These are phyloP conservation scores for Aspergillus homomorphus DNA, from an alignment of 495 filamentous ascomycete genomes.

Conservation along the genomic window DNA sequence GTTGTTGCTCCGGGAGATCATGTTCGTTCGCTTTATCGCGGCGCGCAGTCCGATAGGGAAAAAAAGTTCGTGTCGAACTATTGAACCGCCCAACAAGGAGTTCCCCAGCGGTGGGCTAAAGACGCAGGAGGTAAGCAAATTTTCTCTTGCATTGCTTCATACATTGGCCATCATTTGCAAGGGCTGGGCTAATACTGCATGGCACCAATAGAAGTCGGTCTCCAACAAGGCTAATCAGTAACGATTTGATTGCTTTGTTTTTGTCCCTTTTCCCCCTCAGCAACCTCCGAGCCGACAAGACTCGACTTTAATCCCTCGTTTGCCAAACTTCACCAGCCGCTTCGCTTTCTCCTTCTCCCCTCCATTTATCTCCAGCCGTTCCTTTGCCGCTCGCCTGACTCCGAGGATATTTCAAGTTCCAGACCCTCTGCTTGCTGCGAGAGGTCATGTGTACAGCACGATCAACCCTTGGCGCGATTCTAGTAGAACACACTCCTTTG, in stretches of 20 bases:
- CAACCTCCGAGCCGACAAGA: background rate
- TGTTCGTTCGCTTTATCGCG: background rate
- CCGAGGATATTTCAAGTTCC: background rate
- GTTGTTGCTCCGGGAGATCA: background rate
- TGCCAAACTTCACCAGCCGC: background rate
- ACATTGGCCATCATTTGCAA: background rate
- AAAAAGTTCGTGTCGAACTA: conserved; percentile 5
- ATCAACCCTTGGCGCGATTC: conserved; percentile 9
- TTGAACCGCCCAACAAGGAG: background rate
- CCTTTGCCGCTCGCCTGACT: background rate
- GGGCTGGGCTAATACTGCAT: background rate
- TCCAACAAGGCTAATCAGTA: background rate
- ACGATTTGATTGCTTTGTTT: conserved; percentile 1
- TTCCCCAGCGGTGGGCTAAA: background rate
- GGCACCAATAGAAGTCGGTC: background rate
- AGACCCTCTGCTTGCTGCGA: conserved; percentile 2
- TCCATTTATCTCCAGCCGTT: background rate
- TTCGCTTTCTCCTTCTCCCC: background rate
- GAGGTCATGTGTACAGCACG: conserved; percentile 26
- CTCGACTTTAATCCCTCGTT: background rate
- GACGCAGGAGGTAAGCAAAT: background rate
- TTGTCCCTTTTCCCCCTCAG: background rate
- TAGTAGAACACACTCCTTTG: conserved; percentile 26
- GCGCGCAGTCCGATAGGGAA: conserved; percentile 6
- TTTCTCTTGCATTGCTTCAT: background rate